Base-by-base conservation (phyloP, 192 early-diverging fungal genomes). In the Chytriomyces confervae region DNA sequence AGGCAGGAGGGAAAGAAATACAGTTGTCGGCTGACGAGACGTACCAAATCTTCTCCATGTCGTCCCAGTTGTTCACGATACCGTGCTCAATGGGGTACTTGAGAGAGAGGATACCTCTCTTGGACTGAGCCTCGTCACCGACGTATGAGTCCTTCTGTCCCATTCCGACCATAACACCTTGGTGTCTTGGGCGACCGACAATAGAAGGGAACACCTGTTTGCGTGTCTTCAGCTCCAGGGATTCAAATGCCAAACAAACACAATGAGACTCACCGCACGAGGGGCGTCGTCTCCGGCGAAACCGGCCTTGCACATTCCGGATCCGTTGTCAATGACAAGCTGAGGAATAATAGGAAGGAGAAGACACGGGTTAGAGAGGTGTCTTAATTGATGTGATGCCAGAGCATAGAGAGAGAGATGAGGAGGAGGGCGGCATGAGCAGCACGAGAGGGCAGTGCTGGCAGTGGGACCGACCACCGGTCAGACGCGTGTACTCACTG, bases 11-110 rank as follows among this genome's bases (percentile, higher is more conserved):
- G 49, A 36, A 69, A 50, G 27, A 69, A 69, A 18, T 29, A 69
- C 6, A 11, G 48, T 69, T 29, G 20, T 3, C 62, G 27, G 67
- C 27, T 20, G 18, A 48, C 13, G 27, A 20, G 8, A 66, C 66
- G 49, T 81, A 83, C 89, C 91, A 92, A 76, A 92, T 90, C 84
- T 91, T 91, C 77, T 92, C 89, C 91, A 92, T 92, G 78, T 92
- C 91, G 77, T 92, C 91, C 91, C 91, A 92, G 89, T 92, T 92
- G 81, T 85, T 91, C 79, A 92, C 91, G 78, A 92, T 91, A 72
- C 91, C 91, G 86, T 91, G 89, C 82, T 92, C 90, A 77, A 92
- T 92, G 50, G 91, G 91, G 85, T 91, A 91, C 77, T 89, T 91
- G 69, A 92, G 84, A 50, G 89, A 83, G 48, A 92, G 82, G 77